Conservation (phyloP, 2,329 filamentous ascomycete species). For the Arthrobotrys conoides region DNA sequence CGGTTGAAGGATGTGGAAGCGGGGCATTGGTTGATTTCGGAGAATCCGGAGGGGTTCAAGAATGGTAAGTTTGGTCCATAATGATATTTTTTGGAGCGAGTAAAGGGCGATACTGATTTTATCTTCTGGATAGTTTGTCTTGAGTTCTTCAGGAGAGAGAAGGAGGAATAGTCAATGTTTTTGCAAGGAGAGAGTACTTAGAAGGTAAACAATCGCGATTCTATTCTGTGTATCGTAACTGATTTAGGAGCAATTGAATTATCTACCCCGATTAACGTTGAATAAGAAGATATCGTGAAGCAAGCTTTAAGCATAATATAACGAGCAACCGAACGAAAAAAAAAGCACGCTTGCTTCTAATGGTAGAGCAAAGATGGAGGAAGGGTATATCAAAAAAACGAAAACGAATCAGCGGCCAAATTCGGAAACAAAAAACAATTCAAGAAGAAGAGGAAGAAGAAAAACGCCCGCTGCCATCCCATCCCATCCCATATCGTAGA, state of each 20-base stretch:
- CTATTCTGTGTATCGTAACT: conserved; percentile 47
- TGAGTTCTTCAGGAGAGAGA: conserved; percentile 55
- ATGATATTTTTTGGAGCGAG: background rate
- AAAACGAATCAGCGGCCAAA: conserved; percentile 13
- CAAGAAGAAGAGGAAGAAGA: conserved; percentile 9
- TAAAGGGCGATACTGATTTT: conserved; percentile 3
- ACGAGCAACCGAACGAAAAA: conserved; percentile 30
- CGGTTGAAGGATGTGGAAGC: conserved; percentile 80
- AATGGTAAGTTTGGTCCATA: conserved; percentile 73
- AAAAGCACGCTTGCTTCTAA: conserved; percentile 47
- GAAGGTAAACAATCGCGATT: conserved; percentile 15
- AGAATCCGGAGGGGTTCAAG: conserved; percentile 84
- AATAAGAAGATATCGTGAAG: conserved; percentile 18
- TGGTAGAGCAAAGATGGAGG: conserved; percentile 61
- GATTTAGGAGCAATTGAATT: conserved; percentile 32
- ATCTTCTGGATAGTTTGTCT: conserved; percentile 34
- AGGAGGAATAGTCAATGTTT: conserved; percentile 14
- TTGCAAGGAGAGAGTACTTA: background rate
- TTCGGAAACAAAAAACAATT: background rate
- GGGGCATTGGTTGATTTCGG: conserved; percentile 91
- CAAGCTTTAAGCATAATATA: conserved; percentile 17
- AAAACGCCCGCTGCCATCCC: conserved; percentile 54
- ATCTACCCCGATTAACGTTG: conserved; percentile 8
- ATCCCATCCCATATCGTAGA: conserved; percentile 37
- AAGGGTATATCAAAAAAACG: conserved; percentile 48